Evolutionary conservation across 345 rosid genomes (phyloP).

Genomic region (Litchi chinensis): DNA sequence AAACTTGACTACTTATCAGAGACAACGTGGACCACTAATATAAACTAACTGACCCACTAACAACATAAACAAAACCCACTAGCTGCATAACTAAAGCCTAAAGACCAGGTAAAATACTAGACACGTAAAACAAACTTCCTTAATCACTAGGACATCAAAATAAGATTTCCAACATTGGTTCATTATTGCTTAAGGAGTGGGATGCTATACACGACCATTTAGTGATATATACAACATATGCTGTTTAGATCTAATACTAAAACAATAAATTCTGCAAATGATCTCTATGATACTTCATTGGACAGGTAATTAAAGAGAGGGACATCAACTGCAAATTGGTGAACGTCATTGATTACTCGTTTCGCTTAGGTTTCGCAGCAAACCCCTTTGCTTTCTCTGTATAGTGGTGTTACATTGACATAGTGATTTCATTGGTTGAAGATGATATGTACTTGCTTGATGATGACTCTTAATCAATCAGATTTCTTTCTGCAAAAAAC

Average conservation of each 20-base stretch:
- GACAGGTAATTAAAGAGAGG: background rate
- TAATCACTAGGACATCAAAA: no score
- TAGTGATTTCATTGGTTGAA: slow-evolving; percentile 21
- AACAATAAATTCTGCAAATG: background rate
- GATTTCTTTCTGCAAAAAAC: slow-evolving; percentile 33
- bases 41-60: no score
- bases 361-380: background rate
- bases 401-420: slow-evolving; percentile 6
- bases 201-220: no score
- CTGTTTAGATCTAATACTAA: background rate
- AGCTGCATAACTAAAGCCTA: no score
- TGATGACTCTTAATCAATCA: slow-evolving; percentile 2
- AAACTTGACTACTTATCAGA: no score
- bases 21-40: no score
- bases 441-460: background rate
- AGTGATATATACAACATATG: background rate
- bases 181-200: no score
- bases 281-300: background rate
- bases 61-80: no score
- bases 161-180: no score
- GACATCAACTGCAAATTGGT: background rate
- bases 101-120: no score
- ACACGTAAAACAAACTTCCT: no score
- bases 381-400: background rate
- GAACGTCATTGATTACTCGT: background rate